Evolutionary conservation across 768 basidiomycete species (phyloP), one percentile per base, ranked within the genome.

Genomic region (Ramaria sp.): DNA sequence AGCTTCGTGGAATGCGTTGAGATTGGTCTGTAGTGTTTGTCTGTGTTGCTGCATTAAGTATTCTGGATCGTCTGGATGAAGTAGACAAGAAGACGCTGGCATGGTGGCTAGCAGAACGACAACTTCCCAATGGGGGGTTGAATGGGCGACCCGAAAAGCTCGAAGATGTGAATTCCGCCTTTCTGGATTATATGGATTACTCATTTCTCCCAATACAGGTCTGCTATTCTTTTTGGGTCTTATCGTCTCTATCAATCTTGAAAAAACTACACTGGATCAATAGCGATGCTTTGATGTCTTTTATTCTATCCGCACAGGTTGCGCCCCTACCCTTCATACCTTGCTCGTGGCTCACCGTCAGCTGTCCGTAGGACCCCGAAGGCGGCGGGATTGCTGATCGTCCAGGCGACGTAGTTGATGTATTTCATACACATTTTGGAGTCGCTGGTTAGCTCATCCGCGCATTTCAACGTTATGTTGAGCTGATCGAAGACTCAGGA

Each of bases 91-190:
- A 88, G n/a, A 88, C 82, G 30, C 72, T 97, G 1, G 86, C 76
- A 2, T 94, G 91, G 86, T 98, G 96, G 96, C 71, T 99, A 3
- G 80, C 88, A 6, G 96, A 98, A 66, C 77, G 96, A 7, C 96
- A 99, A 67, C 75, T 96, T 12, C 87, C 93, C 0, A 91, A 80
- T 63, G 96, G 96, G 7, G 96, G 96, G 0, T 72, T 99, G 59
- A 98, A 98, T 62, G 96, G 95, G 0, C 77, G 96, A n/a, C 96
- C 96, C 10, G 91, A 99, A 68, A 99, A 99, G 71, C 74, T 98
- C 34, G 91, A 93, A 71, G 95, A 98, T 66, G 96, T 95, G 63
- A 63, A 84, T 75, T 7, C 10, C 37, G 22, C 45, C 53, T 38
- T 6, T 19, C 54, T 53, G 43, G 38, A 12, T 30, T 42, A 54